Evolutionary conservation across 129 eudicot species (phyloP).

Genomic region (Dittrichia graveolens): DNA sequence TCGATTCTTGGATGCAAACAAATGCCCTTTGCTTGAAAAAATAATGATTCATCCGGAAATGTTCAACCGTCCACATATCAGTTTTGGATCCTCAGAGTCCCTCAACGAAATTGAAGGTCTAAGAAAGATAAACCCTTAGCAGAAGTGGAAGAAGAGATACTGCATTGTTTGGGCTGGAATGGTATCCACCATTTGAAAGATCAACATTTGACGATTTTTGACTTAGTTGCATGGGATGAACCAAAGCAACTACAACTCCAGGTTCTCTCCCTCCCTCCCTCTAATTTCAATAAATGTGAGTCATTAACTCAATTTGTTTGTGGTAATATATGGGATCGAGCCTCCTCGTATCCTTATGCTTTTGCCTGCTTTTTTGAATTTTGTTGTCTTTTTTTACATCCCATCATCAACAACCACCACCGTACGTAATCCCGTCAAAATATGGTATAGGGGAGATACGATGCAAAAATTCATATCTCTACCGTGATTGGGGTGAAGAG

Average conservation of each 20-base stretch:
- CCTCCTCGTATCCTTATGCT: too few relatives aligned
- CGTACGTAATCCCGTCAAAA: too few relatives aligned
- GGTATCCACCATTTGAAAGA: background rate
- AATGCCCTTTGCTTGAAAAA: background rate
- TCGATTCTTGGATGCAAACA: background rate
- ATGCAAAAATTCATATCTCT: too few relatives aligned
- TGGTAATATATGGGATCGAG: too few relatives aligned
- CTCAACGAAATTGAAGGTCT: slow-evolving; percentile 20
- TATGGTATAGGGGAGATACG: too few relatives aligned
- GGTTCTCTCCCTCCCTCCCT: too few relatives aligned
- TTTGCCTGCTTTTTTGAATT: too few relatives aligned
- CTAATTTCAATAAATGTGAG: too few relatives aligned
- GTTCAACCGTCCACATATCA: background rate
- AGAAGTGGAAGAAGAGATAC: slow-evolving; percentile 17
- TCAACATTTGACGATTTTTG: background rate
- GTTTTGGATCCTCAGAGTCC: background rate
- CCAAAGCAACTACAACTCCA: background rate
- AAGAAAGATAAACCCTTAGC: slow-evolving; percentile 1
- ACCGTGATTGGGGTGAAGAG: too few relatives aligned
- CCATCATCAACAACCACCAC: too few relatives aligned
- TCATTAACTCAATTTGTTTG: too few relatives aligned
- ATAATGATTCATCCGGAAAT: slow-evolving; percentile 19
- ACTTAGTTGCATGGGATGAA: background rate
- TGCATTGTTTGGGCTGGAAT: slow-evolving; percentile 23
- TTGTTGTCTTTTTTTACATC: too few relatives aligned